A percentile compares a stretch with the other conserved stretches of the same genome.
These are phyloP conservation scores for Cubamyces lactineus DNA, from an alignment of 768 basidiomycete genomes.

Conservation along the genomic window DNA sequence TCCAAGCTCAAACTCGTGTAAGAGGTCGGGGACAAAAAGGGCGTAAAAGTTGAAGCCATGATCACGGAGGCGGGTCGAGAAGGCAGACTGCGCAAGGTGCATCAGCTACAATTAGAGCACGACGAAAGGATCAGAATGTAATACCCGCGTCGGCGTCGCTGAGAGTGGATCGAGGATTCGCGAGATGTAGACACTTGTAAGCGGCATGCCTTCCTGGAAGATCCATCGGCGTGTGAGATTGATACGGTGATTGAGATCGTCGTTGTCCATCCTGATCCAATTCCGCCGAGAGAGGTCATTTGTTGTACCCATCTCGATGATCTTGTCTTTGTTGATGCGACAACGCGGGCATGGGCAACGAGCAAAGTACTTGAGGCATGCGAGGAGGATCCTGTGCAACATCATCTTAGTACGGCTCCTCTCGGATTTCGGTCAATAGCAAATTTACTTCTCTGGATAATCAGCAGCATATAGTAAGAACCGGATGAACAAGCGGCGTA, in stretches of 20 bases:
- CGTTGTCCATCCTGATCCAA: conserved; percentile 16
- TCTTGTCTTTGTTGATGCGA: conserved; percentile 32
- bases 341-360: conserved; percentile 46
- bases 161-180: no score
- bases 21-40: conserved; percentile 35
- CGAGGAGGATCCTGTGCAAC: conserved; percentile 38
- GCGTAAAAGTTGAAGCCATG: conserved; percentile 34
- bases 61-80: conserved; percentile 28
- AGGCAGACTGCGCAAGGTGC: conserved; percentile 37
- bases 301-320: conserved; percentile 36
- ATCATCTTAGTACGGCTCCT: background rate
- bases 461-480: conserved; percentile 36
- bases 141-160: no score
- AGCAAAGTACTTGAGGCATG: conserved; percentile 43
- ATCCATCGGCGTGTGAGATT: conserved; percentile 20
- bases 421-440: background rate
- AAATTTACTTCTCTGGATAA: conserved; percentile 40
- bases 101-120: background rate
- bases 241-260: conserved; percentile 1
- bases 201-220: conserved; percentile 20
- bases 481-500: conserved; percentile 27
- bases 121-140: background rate
- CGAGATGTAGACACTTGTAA: conserved; percentile 18
- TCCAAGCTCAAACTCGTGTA: conserved; percentile 42
- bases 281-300: background rate